A percentile compares a stretch with the other conserved stretches of the same genome.
Evolutionary conservation across 2,329 filamentous ascomycete species (phyloP).

Genomic region (Grosmannia penicillata): DNA sequence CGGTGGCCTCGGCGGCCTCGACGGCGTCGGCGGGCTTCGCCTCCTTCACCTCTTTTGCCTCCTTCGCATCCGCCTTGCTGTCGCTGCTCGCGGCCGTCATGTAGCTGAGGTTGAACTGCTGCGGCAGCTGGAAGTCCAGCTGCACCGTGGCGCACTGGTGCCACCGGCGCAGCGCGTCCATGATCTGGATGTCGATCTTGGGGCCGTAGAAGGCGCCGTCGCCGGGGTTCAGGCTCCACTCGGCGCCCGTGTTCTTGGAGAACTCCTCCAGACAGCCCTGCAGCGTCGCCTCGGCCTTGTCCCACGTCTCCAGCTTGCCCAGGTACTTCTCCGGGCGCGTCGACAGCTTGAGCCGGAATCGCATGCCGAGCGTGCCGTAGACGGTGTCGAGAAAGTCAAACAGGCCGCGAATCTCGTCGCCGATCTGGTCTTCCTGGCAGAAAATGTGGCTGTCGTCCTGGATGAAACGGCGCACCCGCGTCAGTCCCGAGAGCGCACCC

Average conservation of each 20-base stretch:
- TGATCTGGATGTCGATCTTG: constrained; percentile 95
- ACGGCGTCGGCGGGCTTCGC: constrained; percentile 1
- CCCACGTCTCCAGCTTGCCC: constrained; percentile 75
- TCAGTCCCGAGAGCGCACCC: constrained; percentile 66
- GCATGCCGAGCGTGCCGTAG: constrained; percentile 66
- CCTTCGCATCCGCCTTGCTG: not conserved
- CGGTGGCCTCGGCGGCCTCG: constrained; percentile 4
- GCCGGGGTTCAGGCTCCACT: constrained; percentile 85
- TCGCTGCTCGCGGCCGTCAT: constrained; percentile 14
- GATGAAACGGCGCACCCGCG: constrained; percentile 72
- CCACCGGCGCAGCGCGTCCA: constrained; percentile 69
- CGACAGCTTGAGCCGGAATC: constrained; percentile 88
- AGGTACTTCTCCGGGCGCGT: constrained; percentile 82
- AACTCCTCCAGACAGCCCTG: constrained; percentile 70
- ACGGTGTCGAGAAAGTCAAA: constrained; percentile 79
- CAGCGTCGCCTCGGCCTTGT: constrained; percentile 72
- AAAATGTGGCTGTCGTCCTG: constrained; percentile 80
- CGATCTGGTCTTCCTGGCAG: constrained; percentile 66
- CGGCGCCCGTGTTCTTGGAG: constrained; percentile 34
- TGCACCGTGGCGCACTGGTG: constrained; percentile 83
- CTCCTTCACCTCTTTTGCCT: constrained; percentile 3
- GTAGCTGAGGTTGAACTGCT: constrained; percentile 13
- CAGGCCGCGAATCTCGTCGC: constrained; percentile 60
- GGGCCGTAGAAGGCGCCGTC: constrained; percentile 97
- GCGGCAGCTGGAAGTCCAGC: constrained; percentile 59